Percentiles rank a stretch among this genome's conserved stretches.
Evolutionary conservation across 106 monocot species (phyloP).

Genomic region (Dioscorea dumetorum): DNA sequence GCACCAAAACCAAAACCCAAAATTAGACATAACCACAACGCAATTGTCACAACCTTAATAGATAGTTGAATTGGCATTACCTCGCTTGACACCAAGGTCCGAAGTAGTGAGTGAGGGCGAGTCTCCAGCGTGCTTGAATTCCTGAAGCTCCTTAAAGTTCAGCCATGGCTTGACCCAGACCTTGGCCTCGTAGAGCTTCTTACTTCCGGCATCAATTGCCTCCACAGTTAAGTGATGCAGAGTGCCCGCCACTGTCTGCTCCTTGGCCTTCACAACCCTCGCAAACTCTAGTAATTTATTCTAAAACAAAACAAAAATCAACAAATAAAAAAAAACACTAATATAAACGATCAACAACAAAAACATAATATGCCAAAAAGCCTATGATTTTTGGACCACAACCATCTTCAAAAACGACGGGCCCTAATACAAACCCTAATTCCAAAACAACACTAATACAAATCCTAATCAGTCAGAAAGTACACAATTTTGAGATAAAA

Average conservation of each 20-base stretch:
- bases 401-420: too few species aligned
- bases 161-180: constrained; percentile 31
- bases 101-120: constrained; percentile 2
- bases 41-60: too few species aligned
- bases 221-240: constrained; percentile 24
- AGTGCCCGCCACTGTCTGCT: constrained; percentile 17
- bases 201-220: constrained; percentile 20
- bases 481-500: too few species aligned
- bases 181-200: constrained; percentile 27
- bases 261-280: constrained; percentile 22
- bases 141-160: constrained; percentile 25
- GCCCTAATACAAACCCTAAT: too few species aligned
- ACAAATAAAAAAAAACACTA: too few species aligned
- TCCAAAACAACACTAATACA: neutral
- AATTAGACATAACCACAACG: too few species aligned
- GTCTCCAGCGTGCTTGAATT: constrained; percentile 18
- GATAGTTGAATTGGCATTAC: neutral
- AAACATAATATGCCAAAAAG: neutral
- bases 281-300: constrained; percentile 22
- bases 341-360: too few species aligned
- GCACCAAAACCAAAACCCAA: too few species aligned
- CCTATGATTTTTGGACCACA: neutral
- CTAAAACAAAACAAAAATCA: neutral
- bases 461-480: neutral
- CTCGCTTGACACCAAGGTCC: constrained; percentile 17